A percentile compares a stretch with the other conserved stretches of the same genome.
These are phyloP conservation scores for Lavandula angustifolia DNA, from an alignment of 257 asterid species.

Conservation along the genomic window DNA sequence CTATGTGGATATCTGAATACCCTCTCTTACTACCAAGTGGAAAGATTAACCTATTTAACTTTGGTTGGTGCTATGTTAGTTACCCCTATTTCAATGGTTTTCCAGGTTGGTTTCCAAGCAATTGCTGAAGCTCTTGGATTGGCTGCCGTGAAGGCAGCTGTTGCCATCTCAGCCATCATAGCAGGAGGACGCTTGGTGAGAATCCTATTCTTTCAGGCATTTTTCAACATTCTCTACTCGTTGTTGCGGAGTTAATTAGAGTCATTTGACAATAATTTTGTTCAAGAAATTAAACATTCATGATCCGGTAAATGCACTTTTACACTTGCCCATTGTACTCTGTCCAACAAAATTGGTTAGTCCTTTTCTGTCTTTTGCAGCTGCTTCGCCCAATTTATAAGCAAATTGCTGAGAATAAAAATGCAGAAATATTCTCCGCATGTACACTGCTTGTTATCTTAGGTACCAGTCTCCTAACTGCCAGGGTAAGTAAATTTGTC, in stretches of 20 bases:
- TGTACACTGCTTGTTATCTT: constrained; percentile 95
- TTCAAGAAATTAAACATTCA: constrained; percentile 15
- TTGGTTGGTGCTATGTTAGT: constrained; percentile 28
- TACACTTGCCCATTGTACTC: constrained; percentile 14
- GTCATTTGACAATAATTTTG: constrained; percentile 15
- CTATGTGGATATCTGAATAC: constrained; percentile 20
- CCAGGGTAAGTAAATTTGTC: constrained; percentile 66
- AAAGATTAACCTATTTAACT: constrained; percentile 19
- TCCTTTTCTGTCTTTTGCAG: constrained; percentile 42
- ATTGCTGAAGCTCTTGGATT: constrained; percentile 98
- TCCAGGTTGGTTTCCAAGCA: constrained; percentile 91
- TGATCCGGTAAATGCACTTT: constrained; percentile 7
- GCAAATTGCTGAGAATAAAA: constrained; percentile 97
- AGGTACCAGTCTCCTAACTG: constrained; percentile 97
- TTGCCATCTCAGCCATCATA: constrained; percentile 95
- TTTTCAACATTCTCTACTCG: constrained; percentile 24
- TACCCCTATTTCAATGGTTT: constrained; percentile 26
- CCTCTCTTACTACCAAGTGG: constrained; percentile 17
- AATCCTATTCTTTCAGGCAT: constrained; percentile 27
- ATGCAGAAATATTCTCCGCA: constrained; percentile 98
- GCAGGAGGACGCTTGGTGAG: constrained; percentile 96
- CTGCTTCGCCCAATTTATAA: constrained; percentile 95
- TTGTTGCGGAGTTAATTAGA: constrained; percentile 27
- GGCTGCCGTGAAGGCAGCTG: constrained; percentile 98
- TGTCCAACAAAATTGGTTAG: constrained; percentile 11